Evolutionary conservation across 2,329 filamentous ascomycete genomes (phyloP).

Genomic region (Lecanicillium sp.): DNA sequence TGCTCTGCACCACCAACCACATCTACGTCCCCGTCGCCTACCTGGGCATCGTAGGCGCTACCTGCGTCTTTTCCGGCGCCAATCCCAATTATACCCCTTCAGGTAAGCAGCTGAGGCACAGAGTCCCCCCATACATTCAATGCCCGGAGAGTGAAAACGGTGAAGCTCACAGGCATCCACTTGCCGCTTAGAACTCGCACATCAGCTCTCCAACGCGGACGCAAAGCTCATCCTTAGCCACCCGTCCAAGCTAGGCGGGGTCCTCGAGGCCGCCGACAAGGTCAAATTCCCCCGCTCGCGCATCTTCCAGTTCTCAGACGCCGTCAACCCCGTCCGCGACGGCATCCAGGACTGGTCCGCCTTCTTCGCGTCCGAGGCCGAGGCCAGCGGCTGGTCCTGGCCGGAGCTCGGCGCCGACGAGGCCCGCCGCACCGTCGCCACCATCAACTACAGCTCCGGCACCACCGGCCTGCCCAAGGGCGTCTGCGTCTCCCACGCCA

Average conservation of each 20-base stretch:
- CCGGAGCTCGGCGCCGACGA: conserved; percentile 26
- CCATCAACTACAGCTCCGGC: conserved; percentile 43
- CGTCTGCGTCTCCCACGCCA: conserved; percentile 40
- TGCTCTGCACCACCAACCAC: conserved; percentile 47
- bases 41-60: conserved; percentile 43
- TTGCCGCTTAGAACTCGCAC: conserved; percentile 42
- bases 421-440: conserved; percentile 26
- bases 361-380: conserved; percentile 24
- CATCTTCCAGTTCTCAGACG: conserved; percentile 42
- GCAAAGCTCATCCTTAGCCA: conserved; percentile 43
- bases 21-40: conserved; percentile 48
- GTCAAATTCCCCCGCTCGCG: conserved; percentile 29
- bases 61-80: conserved; percentile 45
- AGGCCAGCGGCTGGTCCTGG: conserved; percentile 32
- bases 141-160: no score
- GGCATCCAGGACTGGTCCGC: conserved; percentile 34
- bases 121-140: no score
- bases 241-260: conserved; percentile 33
- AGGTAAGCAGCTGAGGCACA: conserved; percentile 25
- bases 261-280: conserved; percentile 34
- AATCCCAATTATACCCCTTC: conserved; percentile 43
- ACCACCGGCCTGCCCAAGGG: conserved; percentile 46
- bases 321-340: conserved; percentile 17
- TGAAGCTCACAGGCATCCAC: no score
- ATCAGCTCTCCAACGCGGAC: conserved; percentile 43